Conservation (phyloP, 2,329 filamentous ascomycete genomes). For the Ceratocystis lukuohia region DNA sequence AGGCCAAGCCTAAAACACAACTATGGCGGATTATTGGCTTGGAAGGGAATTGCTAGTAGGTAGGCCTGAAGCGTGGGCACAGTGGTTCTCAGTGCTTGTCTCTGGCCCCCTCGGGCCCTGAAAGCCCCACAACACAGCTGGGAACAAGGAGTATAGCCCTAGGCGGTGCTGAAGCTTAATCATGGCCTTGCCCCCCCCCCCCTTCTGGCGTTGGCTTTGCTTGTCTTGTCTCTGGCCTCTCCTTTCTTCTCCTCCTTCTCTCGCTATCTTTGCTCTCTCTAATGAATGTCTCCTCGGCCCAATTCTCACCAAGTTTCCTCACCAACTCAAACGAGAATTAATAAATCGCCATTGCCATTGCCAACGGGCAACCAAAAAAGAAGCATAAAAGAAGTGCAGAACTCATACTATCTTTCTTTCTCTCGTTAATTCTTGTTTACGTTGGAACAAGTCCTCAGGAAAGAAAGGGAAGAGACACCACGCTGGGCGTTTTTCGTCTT, state of each 20-base stretch:
- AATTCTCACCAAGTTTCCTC: background rate
- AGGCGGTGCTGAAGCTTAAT: too few species aligned
- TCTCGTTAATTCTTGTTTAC: background rate
- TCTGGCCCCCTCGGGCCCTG: too few species aligned
- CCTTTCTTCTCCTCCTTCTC: slow-evolving; percentile 6
- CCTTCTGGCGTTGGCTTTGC: background rate
- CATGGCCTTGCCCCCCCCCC: background rate
- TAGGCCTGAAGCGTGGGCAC: too few species aligned
- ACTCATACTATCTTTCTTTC: background rate
- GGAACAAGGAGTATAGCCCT: too few species aligned
- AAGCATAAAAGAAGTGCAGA: background rate
- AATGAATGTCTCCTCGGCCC: too few species aligned
- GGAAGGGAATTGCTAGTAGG: too few species aligned
- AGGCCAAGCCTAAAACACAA: too few species aligned
- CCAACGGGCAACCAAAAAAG: background rate
- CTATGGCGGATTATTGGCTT: too few species aligned
- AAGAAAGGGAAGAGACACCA: background rate
- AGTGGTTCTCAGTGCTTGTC: too few species aligned
- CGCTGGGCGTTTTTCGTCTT: slow-evolving; percentile 6
- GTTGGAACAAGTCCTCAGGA: background rate
- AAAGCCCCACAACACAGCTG: too few species aligned
- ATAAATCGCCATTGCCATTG: background rate
- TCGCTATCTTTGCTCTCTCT: background rate
- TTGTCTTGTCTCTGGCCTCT: background rate
- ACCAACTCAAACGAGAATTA: background rate